Conservation (phyloP, 768 basidiomycete species). For the Sistotremastrum niveocremeum region DNA sequence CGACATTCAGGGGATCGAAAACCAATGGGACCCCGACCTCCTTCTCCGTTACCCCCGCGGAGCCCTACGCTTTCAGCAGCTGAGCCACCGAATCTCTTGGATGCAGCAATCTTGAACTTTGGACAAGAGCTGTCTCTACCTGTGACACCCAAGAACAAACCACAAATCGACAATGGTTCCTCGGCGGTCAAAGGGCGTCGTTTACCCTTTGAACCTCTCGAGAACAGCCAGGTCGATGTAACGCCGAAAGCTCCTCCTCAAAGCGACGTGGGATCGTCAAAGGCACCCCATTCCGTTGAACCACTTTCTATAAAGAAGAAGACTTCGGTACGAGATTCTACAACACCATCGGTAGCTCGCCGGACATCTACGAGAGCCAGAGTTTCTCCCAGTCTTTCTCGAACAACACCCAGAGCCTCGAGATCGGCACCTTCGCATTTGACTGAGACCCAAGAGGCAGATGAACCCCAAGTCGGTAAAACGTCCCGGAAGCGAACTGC, state of each 20-base stretch:
- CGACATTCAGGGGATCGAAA: slow-evolving; percentile 42
- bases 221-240: slow-evolving; percentile 19
- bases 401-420: slow-evolving; percentile 18
- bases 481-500: too few species aligned
- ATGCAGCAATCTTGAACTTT: not conserved
- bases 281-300: slow-evolving; percentile 37
- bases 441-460: too few species aligned
- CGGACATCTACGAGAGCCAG: slow-evolving; percentile 24
- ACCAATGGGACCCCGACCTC: slow-evolving; percentile 61
- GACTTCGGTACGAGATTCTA: slow-evolving; percentile 38
- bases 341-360: slow-evolving; percentile 20
- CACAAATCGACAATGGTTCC: too few species aligned
- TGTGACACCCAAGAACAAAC: too few species aligned
- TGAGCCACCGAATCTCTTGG: too few species aligned
- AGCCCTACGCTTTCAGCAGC: slow-evolving; percentile 17
- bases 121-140: not conserved
- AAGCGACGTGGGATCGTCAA: slow-evolving; percentile 16
- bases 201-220: slow-evolving; percentile 40
- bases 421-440: not conserved
- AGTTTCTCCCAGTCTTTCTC: slow-evolving; percentile 37
- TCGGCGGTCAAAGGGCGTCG: slow-evolving; percentile 24
- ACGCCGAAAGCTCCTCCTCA: slow-evolving; percentile 31
- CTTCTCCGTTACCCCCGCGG: slow-evolving; percentile 50
- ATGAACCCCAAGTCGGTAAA: too few species aligned
- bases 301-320: slow-evolving; percentile 83